Percentiles rank a stretch among this genome's conserved stretches.
Conservation (phyloP, 495 filamentous ascomycete species). For the Daldinia grandis region DNA sequence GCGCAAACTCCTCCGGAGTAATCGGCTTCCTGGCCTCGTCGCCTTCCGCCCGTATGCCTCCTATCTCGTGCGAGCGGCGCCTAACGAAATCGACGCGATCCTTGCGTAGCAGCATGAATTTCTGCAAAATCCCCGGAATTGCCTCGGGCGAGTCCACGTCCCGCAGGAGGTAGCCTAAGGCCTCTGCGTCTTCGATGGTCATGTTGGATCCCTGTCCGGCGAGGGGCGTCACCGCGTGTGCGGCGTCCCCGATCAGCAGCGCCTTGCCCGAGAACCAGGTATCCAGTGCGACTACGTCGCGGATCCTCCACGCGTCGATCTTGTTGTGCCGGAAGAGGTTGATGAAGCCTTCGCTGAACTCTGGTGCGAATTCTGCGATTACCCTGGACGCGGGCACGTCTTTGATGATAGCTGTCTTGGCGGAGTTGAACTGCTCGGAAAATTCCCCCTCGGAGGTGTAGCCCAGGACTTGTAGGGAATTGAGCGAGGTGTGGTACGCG, state of each 20-base stretch:
- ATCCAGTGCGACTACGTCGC: conserved; percentile 35
- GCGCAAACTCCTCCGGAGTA: conserved; percentile 25
- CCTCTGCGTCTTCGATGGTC: conserved; percentile 46
- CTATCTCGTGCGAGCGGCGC: conserved; percentile 31
- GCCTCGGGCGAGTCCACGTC: conserved; percentile 32
- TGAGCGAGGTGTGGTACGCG: conserved; percentile 37
- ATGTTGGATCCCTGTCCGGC: conserved; percentile 42
- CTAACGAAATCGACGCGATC: conserved; percentile 36
- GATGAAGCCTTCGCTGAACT: conserved; percentile 30
- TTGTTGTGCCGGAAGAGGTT: conserved; percentile 40
- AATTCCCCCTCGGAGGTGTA: conserved; percentile 44
- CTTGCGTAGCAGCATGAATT: conserved; percentile 37
- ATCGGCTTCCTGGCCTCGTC: conserved; percentile 33
- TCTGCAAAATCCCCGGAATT: conserved; percentile 16
- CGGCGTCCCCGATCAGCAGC: conserved; percentile 59
- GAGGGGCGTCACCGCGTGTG: conserved; percentile 48
- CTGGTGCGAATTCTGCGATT: conserved; percentile 30
- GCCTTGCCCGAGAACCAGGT: conserved; percentile 52
- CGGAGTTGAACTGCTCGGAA: conserved; percentile 33
- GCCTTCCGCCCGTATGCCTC: conserved; percentile 22
- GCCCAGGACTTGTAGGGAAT: conserved; percentile 36
- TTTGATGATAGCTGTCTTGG: conserved; percentile 38
- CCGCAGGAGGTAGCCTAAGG: conserved; percentile 37
- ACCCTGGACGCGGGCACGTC: conserved; percentile 34
- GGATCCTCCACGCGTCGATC: conserved; percentile 43